These are phyloP conservation scores for Lenwebbia sp. DNA, from an alignment of 345 rosid species.

Conservation along the genomic window DNA sequence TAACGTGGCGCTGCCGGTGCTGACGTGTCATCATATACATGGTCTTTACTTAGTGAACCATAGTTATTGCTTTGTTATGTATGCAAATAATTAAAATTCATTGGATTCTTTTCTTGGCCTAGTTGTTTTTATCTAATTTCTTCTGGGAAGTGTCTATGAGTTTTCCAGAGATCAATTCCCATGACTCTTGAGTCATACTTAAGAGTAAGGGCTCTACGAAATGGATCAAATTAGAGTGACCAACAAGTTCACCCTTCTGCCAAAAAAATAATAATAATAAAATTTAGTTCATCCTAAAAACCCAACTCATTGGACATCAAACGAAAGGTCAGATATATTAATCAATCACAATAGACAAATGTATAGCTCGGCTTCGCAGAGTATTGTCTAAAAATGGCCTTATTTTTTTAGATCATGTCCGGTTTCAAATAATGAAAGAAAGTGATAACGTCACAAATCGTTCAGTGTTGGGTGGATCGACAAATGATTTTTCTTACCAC, in stretches of 20 bases:
- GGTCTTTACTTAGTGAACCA: not conserved
- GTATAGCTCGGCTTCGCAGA: too few relatives aligned
- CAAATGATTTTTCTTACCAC: not conserved
- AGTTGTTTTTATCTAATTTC: not conserved
- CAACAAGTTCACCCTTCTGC: not conserved
- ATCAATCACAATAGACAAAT: not conserved
- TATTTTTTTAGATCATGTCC: not conserved
- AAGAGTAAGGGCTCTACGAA: not conserved
- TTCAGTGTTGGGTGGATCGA: not conserved
- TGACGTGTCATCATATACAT: not conserved
- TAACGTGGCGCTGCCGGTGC: too few relatives aligned
- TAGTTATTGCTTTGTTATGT: not conserved
- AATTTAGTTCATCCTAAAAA: not conserved
- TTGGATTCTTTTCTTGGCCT: not conserved
- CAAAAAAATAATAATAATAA: not conserved
- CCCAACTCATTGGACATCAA: fast-evolving
- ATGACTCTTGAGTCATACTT: not conserved
- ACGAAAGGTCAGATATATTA: not conserved
- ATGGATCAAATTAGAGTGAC: not conserved
- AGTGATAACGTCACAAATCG: not conserved
- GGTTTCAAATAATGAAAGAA: not conserved
- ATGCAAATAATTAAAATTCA: not conserved
- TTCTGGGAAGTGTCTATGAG: not conserved
- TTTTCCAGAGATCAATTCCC: not conserved
- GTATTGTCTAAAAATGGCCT: not conserved